Base-by-base conservation (phyloP, 2,329 filamentous ascomycete genomes). In the Simplicillium sp. region DNA sequence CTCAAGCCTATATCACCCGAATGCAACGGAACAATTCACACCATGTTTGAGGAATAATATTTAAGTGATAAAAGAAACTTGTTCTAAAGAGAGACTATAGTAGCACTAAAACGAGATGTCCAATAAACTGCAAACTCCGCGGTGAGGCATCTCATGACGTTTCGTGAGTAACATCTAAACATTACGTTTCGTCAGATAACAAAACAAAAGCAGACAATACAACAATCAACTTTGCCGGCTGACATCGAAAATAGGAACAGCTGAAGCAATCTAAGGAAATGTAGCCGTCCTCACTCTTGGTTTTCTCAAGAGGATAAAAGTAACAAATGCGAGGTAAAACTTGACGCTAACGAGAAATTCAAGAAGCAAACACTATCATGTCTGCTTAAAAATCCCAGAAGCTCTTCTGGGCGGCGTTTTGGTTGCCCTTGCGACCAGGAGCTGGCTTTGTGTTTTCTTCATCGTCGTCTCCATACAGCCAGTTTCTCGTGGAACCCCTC, bases 401-500 rank as follows among this genome's bases (percentile, higher is more conserved):
- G 54, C 54, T 61, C 38, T 53, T 54, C 60, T 64, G 62, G 40
- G 58, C 50, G 16, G 60, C 55, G 34, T 49, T 50, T 29, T 39
- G 47, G 18, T 52, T 40, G 53, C 59, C 54, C 53, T 65, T 65
- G 34, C 63, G 62, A 5, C 61, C 56, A 7, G 59, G 57, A 9
- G 58, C 48, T 38, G 60, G 37, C 36, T 45, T 45, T 18, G 46
- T 43, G 7, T 44, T 25, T 11, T 44, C 42, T 20, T 50, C 40
- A 3, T 49, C 47, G 17, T 49, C 56, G 15, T 40, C 39, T 35
- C 59, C 61, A 46, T 76, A 74, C 7, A 77, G 65, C 77, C 79
- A 84, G 52, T 68, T 59, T 41, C 73, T 65, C 38, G 70, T 64
- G 33, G 68, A 66, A 35, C 70, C 73, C 56, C 70, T 75, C 46